Conservation (phyloP, 2,329 filamentous ascomycete genomes). For the Elsinoe perseae region DNA sequence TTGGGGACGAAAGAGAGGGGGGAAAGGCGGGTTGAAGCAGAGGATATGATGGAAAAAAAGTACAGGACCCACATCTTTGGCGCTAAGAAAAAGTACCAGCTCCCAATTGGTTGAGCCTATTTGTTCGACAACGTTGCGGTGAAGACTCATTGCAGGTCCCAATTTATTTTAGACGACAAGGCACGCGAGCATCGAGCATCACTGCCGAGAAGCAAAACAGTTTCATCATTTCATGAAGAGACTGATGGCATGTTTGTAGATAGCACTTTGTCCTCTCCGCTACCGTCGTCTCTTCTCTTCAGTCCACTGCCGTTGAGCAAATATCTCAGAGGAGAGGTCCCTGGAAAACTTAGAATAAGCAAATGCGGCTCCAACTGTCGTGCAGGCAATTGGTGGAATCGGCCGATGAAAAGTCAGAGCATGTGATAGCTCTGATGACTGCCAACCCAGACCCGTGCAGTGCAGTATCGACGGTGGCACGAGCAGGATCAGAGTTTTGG, state of each 20-base stretch:
- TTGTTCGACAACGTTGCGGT: constrained; percentile 5
- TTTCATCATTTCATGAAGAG: background rate
- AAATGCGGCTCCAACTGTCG: constrained; percentile 14
- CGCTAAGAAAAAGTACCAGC: background rate
- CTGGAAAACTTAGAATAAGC: constrained; percentile 22
- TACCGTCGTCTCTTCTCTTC: background rate
- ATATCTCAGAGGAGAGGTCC: background rate
- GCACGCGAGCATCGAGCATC: constrained; percentile 13
- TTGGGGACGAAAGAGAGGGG: constrained; percentile 18
- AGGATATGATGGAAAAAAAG: constrained; percentile 25
- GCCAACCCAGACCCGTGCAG: background rate
- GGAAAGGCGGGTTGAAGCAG: constrained; percentile 1
- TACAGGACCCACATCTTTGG: constrained; percentile 18
- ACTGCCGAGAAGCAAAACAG: background rate
- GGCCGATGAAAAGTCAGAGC: background rate
- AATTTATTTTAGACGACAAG: constrained; percentile 3
- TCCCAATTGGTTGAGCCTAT: background rate
- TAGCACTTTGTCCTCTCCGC: background rate
- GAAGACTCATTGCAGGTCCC: constrained; percentile 5
- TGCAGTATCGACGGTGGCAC: background rate
- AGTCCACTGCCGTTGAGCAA: background rate
- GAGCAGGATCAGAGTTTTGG: background rate
- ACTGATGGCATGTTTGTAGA: background rate
- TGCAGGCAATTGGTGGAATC: constrained; percentile 11
- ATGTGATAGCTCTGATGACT: background rate